Percentiles rank a stretch among this genome's conserved stretches.
phyloP scores from a whole-genome alignment of 2,329 filamentous ascomycete genomes.

The Talaromyces sp. region DNA sequence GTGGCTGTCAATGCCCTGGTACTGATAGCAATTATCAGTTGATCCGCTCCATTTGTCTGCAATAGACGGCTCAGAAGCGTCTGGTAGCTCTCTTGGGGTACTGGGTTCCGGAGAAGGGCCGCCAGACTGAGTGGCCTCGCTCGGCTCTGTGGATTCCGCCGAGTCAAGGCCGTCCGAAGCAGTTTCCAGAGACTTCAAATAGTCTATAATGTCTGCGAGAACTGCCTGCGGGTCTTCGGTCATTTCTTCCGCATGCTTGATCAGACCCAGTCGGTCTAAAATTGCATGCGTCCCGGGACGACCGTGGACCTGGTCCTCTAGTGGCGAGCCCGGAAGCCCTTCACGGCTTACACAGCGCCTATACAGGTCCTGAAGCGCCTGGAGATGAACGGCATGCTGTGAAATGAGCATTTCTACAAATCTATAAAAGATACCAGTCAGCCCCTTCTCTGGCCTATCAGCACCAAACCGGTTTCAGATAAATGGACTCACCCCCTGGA shows the following conservation, averaged over 20 bases:
- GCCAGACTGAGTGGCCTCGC: constrained; percentile 23
- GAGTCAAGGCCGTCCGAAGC: constrained; percentile 30
- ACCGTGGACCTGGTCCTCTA: constrained; percentile 34
- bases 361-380: constrained; percentile 38
- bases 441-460: background rate
- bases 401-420: constrained; percentile 43
- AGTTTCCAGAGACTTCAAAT: constrained; percentile 30
- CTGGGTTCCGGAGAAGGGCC: constrained; percentile 10
- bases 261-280: constrained; percentile 37
- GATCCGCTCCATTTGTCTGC: constrained; percentile 24
- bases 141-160: constrained; percentile 34
- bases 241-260: constrained; percentile 39
- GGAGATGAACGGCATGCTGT: constrained; percentile 38
- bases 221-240: constrained; percentile 31
- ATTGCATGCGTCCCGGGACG: constrained; percentile 40
- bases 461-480: background rate
- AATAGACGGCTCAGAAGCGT: constrained; percentile 15
- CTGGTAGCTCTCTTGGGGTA: constrained; percentile 2
- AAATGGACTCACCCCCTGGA: constrained; percentile 33
- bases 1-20: background rate
- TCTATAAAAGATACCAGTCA: constrained; percentile 18
- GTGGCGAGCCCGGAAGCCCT: constrained; percentile 38
- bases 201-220: constrained; percentile 29
- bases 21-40: constrained; percentile 3
- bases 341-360: constrained; percentile 38